A percentile compares a stretch with the other conserved stretches of the same genome.
phyloP scores from a whole-genome alignment of 1,284 basidiomycete species.

The Trametes sp. region DNA sequence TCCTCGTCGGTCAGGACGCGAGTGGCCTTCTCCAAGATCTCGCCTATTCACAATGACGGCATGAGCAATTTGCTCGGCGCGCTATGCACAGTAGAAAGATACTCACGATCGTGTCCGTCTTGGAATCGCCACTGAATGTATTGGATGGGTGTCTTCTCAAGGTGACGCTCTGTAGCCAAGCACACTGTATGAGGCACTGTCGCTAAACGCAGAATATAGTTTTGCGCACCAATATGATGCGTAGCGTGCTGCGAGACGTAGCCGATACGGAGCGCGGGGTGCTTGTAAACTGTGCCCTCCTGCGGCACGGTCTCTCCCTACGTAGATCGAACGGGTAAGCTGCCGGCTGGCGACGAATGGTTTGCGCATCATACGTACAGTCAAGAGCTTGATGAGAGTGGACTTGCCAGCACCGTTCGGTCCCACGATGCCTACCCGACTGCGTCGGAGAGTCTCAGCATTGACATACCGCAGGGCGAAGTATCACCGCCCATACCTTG shows the following conservation, averaged over 20 bases:
- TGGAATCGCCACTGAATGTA: slow-evolving; percentile 99
- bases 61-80: slow-evolving; percentile 3
- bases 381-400: slow-evolving; percentile 97
- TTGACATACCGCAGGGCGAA: slow-evolving; percentile 15
- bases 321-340: slow-evolving; percentile 2
- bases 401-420: slow-evolving; percentile 95
- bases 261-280: slow-evolving; percentile 94
- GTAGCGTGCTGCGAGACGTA: slow-evolving; percentile 99
- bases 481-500: slow-evolving; percentile 59
- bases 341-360: neutral
- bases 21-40: slow-evolving; percentile 92
- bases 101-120: slow-evolving; percentile 95
- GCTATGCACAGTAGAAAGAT: slow-evolving; percentile 7
- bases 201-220: neutral
- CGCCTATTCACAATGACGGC: slow-evolving; percentile 52
- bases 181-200: slow-evolving; percentile 13
- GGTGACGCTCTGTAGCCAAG: slow-evolving; percentile 73
- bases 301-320: slow-evolving; percentile 95
- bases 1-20: slow-evolving; percentile 93
- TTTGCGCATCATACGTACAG: slow-evolving; percentile 55
- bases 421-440: slow-evolving; percentile 90
- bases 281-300: slow-evolving; percentile 94
- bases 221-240: slow-evolving; percentile 81
- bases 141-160: slow-evolving; percentile 94
- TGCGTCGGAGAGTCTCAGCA: slow-evolving; percentile 41